Evolutionary conservation across 2,329 filamentous ascomycete species (phyloP), one percentile per base, ranked within the genome.

Genomic region (Pseudogymnoascus sp.): DNA sequence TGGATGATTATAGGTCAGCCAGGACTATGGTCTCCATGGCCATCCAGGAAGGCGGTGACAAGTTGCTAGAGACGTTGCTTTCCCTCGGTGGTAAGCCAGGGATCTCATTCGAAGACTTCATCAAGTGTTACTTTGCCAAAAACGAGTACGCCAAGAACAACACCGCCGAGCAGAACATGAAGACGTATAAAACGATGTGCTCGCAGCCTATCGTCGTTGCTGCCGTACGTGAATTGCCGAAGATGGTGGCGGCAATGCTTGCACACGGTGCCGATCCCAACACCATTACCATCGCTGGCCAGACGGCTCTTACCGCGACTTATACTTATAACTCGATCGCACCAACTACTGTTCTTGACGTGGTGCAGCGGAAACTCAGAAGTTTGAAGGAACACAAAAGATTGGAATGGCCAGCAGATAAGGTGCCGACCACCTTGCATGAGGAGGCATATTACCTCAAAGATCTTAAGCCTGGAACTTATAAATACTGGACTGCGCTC

Each of bases 141-240:
- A 76, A 74, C 45, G 69, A 78, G 21, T 71, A 72, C 18, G 68
- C 71, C 11, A 70, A 69, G 1, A 70, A 78, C 2, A 68, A 77
- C 18, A 75, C 69, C 14, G 71, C 79, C 1, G 81, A 87, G 21
- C 60, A 73, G 0, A 86, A 85, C 63, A 74, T 80, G 64, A 73
- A 74, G 1, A 68, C 69, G 0, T 90, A 86, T 71, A 72, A 78
- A 3, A 65, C 73, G 5, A 71, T 68, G 1, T 70, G 82, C 10
- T 78, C 83, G 62, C 90, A 93, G 69, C 90, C 91, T 0, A 75
- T 95, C 12, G 78, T 91, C 8, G 64, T 80, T 3, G 90, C 91
- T 2, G 74, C 82, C 3, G 12, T 80, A 75, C 70, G 73, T 6
- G 80, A 83, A 69, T 64, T 86, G 69, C 74, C 76, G n/a, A 75